Base-by-base conservation (phyloP, 108 stramenopile genomes). In the Skeletonema potamos region DNA sequence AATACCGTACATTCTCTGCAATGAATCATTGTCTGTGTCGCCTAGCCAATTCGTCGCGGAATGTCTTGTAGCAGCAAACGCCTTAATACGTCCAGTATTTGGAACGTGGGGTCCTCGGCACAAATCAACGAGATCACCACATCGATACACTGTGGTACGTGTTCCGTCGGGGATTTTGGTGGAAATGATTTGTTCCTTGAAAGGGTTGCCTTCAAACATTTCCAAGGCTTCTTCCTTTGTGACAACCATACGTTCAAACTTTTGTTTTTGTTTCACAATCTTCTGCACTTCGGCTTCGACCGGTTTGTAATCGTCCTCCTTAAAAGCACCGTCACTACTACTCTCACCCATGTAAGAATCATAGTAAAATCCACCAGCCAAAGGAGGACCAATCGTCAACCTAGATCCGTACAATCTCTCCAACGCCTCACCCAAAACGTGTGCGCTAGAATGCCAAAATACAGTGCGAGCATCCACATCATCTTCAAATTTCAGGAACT, bases 361-460 rank as follows among this genome's bases (percentile, higher is more conserved):
- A 72, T 99, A 99, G 70, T 98, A 99, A 77, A 99, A 99, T 36
- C 99, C 99, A 26, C 90, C 90, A 22, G 90, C 86, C 32, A 98
- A 65, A 20, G 99, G 98, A 28, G 99, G 99, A 18, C 99, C 98
- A 65, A 98, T 94, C 51, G 97, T 98, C 51, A 99, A 82, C 66
- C 96, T 91, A 65, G 79, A 82, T 11, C 98, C 98, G 81, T 89
- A 98, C 73, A 92, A 70, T 64, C 90, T 92, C 82, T 99, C 99
- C 72, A 99, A 83, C 10, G 97, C 96, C 75, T 96, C 95, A 32
- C 99, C 99, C 77, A 99, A 76, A 62, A 98, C 91, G 84, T 99
- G 99, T 0, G 98, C 96, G 13, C 95, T 94, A 2, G 97, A 98
- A 72, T 99, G 99, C 99, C 99, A 99, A 82, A 99, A 99, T 27